These are phyloP conservation scores for Psidium guajava DNA, from an alignment of 345 rosid species.

Conservation along the genomic window DNA sequence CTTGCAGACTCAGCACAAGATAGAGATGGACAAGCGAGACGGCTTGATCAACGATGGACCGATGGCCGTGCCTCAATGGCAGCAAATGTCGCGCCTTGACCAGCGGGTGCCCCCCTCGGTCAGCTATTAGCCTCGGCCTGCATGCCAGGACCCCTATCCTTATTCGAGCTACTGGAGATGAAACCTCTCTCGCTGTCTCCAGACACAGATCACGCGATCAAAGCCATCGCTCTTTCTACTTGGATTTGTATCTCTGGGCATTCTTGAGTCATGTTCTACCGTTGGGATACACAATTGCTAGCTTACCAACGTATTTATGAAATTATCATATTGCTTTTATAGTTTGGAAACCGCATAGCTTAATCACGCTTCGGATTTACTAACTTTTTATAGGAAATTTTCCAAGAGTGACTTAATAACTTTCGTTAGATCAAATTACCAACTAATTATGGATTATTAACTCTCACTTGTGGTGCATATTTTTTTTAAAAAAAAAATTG, in stretches of 20 bases:
- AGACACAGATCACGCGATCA: not conserved
- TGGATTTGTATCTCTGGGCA: not conserved
- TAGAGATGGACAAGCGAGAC: slow-evolving; percentile 96
- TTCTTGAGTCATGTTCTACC: not conserved
- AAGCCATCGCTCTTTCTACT: not conserved
- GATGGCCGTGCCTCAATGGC: slow-evolving; percentile 63
- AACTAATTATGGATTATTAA: too few species aligned
- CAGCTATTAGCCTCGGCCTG: slow-evolving; percentile 42
- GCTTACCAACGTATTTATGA: not conserved
- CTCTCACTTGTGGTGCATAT: too few species aligned
- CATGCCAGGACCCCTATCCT: slow-evolving; percentile 23
- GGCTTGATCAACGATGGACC: slow-evolving; percentile 81
- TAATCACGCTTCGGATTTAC: not conserved
- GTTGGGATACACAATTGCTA: not conserved
- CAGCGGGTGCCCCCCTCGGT: slow-evolving; percentile 63
- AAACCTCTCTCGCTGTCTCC: not conserved
- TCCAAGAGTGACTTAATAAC: too few species aligned
- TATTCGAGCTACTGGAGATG: not conserved
- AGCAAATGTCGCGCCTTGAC: slow-evolving; percentile 91
- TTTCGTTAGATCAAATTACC: too few species aligned
- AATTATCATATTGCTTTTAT: not conserved
- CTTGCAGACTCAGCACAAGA: slow-evolving; percentile 84
- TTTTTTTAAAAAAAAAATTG: too few species aligned
- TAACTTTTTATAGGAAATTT: not conserved
- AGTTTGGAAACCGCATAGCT: not conserved